A percentile compares a stretch with the other conserved stretches of the same genome.
Evolutionary conservation across 2,329 filamentous ascomycete genomes (phyloP).

Genomic region (Sporothrix sp.): DNA sequence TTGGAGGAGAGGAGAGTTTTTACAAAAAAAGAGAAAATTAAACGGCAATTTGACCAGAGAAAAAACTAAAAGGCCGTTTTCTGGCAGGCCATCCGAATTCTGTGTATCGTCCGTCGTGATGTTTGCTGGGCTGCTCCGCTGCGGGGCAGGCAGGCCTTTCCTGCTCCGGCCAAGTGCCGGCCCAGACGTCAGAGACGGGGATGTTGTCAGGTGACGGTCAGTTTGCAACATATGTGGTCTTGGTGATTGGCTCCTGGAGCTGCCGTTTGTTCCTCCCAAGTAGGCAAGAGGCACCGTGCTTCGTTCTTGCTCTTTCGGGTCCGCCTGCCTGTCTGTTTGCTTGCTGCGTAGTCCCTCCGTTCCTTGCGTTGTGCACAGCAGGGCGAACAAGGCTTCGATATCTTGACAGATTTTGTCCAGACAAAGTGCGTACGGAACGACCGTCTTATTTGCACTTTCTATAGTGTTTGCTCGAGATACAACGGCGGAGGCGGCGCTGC

Average conservation of each 20-base stretch:
- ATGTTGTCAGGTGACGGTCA: constrained; percentile 6
- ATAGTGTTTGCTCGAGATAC: neutral
- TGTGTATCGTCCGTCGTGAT: no score
- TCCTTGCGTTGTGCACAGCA: no score
- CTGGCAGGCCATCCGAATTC: no score
- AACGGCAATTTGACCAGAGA: no score
- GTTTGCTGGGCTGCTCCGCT: no score
- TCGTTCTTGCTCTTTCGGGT: neutral
- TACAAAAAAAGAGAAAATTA: no score
- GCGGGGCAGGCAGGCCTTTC: neutral
- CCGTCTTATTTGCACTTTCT: neutral
- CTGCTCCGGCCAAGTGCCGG: constrained; percentile 8
- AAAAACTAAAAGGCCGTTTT: no score
- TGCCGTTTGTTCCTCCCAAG: neutral
- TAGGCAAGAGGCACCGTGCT: no score
- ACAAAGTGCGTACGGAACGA: no score
- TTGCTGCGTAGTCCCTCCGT: no score
- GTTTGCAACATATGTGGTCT: constrained; percentile 1
- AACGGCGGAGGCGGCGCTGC: constrained; percentile 4
- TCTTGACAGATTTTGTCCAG: no score
- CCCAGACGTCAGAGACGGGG: constrained; percentile 5
- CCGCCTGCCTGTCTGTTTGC: neutral
- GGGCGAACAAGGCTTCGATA: neutral
- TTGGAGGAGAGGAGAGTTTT: no score
- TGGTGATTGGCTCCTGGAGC: constrained; percentile 7